These are phyloP conservation scores for Avena insularis DNA, from an alignment of 176 grass and related monocot species.

Conservation along the genomic window DNA sequence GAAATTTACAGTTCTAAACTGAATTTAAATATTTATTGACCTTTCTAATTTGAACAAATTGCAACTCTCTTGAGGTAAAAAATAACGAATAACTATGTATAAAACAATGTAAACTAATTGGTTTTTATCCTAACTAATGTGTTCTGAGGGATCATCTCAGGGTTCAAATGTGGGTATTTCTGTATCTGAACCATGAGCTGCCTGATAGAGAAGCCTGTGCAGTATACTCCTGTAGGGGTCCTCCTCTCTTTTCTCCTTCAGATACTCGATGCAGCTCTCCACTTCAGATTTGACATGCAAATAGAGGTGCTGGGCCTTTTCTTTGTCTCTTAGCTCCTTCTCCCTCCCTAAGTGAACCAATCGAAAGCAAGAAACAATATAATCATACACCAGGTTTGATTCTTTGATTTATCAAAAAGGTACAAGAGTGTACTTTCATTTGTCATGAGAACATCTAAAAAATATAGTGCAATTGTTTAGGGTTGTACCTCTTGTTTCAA, in stretches of 20 bases:
- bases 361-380: not conserved
- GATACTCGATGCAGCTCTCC: constrained; percentile 63
- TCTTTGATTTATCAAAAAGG: constrained; percentile 1
- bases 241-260: constrained; percentile 85
- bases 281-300: constrained; percentile 88
- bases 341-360: constrained; percentile 59
- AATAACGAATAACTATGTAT: not conserved
- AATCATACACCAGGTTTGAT: not conserved
- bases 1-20: constrained; percentile 20
- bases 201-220: constrained; percentile 74
- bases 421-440: not conserved
- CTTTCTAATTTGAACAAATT: constrained; percentile 19
- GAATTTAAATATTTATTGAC: constrained; percentile 18
- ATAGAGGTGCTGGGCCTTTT: constrained; percentile 69
- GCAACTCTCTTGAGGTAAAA: not conserved
- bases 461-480: not conserved
- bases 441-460: not conserved
- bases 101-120: constrained; percentile 27
- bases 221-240: constrained; percentile 89
- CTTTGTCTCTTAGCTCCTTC: constrained; percentile 65
- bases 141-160: constrained; percentile 50
- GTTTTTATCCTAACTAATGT: constrained; percentile 41
- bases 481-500: constrained; percentile 76
- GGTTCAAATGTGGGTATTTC: constrained; percentile 91
- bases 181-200: constrained; percentile 56